Percentiles rank a stretch among this genome's conserved stretches.
phyloP scores from a whole-genome alignment of 2,329 filamentous ascomycete genomes.

The Colletotrichum australisinense region DNA sequence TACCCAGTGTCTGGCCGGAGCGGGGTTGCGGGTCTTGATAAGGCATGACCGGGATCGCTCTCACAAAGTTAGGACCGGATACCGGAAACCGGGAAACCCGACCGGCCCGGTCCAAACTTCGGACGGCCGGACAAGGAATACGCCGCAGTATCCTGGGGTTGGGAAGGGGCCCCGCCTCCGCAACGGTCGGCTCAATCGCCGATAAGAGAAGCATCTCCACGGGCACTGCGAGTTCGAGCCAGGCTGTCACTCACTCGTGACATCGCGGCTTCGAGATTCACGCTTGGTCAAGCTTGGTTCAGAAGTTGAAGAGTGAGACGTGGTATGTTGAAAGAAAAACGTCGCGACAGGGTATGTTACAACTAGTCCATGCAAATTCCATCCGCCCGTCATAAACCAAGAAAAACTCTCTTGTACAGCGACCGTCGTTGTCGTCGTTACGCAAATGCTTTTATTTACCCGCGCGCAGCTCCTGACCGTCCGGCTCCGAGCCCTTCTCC shows the following conservation, averaged over 20 bases:
- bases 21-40: constrained; percentile 33
- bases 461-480: constrained; percentile 2
- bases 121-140: constrained; percentile 1
- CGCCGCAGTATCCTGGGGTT: background rate
- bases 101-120: constrained; percentile 27
- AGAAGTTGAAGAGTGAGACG: background rate
- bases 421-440: constrained; percentile 18
- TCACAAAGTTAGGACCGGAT: constrained; percentile 19
- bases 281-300: background rate
- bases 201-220: background rate
- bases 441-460: constrained; percentile 33
- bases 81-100: constrained; percentile 19
- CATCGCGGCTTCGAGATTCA: background rate
- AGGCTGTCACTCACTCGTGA: background rate
- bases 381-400: constrained; percentile 30
- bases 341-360: constrained; percentile 36
- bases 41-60: constrained; percentile 27
- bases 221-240: background rate
- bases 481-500: background rate
- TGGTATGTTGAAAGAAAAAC: constrained; percentile 29
- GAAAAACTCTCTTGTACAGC: constrained; percentile 22
- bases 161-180: background rate
- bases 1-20: constrained; percentile 1
- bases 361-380: constrained; percentile 31
- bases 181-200: background rate